Percentiles rank a stretch among this genome's conserved stretches.
phyloP scores from a whole-genome alignment of 805 yeast species.

The Zygoascus tannicola region DNA sequence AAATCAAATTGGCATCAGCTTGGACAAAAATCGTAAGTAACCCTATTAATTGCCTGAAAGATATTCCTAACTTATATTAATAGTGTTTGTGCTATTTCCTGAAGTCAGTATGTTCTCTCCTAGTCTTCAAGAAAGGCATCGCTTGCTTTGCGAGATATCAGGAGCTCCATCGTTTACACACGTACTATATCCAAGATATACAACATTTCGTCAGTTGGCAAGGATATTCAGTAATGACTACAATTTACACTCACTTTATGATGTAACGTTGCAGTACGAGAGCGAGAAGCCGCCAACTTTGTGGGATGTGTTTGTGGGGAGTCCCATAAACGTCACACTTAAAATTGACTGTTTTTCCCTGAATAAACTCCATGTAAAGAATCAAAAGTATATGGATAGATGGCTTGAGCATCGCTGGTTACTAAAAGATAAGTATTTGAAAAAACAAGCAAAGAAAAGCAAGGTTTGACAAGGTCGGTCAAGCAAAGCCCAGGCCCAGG shows the following conservation, averaged over 20 bases:
- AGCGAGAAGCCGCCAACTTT: background rate
- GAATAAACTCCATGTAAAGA: constrained; percentile 13
- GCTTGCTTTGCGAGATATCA: constrained; percentile 43
- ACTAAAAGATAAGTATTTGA: constrained; percentile 49
- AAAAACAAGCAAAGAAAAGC: constrained; percentile 7
- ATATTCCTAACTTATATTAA: no score
- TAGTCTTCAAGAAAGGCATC: constrained; percentile 37
- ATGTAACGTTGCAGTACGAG: constrained; percentile 43
- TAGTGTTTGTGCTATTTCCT: constrained; percentile 72
- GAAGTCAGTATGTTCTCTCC: constrained; percentile 55
- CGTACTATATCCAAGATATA: constrained; percentile 68
- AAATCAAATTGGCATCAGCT: no score
- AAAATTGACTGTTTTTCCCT: constrained; percentile 11
- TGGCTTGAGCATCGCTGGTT: constrained; percentile 74
- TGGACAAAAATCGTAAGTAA: no score
- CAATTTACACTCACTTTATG: constrained; percentile 35
- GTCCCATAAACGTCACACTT: background rate
- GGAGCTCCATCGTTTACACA: constrained; percentile 53
- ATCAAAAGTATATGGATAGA: constrained; percentile 30
- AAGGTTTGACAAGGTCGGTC: constrained; percentile 1
- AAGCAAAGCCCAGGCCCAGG: background rate
- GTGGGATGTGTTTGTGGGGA: background rate
- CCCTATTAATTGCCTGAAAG: no score
- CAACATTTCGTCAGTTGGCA: constrained; percentile 22
- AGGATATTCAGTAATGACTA: constrained; percentile 17